Evolutionary conservation across 148 eudicot genomes (phyloP), one percentile per base, ranked within the genome.

Genomic region (Fagopyrum homotropicum): DNA sequence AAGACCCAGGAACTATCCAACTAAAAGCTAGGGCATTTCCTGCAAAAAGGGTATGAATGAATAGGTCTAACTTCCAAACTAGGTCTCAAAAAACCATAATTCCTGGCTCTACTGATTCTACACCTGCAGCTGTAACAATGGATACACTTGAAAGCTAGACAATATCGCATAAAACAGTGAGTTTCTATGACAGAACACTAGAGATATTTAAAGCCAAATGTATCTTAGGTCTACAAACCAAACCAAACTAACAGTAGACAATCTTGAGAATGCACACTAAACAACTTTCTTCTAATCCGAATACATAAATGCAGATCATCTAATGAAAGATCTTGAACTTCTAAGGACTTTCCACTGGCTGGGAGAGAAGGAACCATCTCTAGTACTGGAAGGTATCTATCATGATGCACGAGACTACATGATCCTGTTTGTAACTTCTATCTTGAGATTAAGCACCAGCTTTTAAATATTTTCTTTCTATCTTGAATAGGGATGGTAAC

Each of bases 401-500:
- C 78, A 79, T 47, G 75, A 79, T 47, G 75, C 70, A 77, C 50
- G 78, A 81, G 73, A 72, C 84, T 84, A 82, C 74, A 71, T 81
- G 71, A 69, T 74, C 80, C 82, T 80, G 83, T 57, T 57, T 78
- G 79, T 76, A 80, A 72, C 84, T 79, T 79, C 86, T 88, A 90
- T 68, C 86, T 75, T 60, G 80, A 78, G 83, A 86, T 89, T 80
- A 82, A 66, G 64, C 57, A 26, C 68, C 82, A 76, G 77, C 79
- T 73, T 40, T 52, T 11, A 43, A 73, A 44, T 6, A 6, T 12
- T 50, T 47, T 72, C 72, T 77, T 75, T 76, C 95, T 90, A 90
- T 76, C 89, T 85, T 51, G 85, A 78, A 71, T 88, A 90, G 72
- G 95, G 95, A 85, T 90, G 95, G 77, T 86, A 90, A 19, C 95